Conservation (phyloP, 179 eudicot genomes). For the Heliamphora pulchella region DNA sequence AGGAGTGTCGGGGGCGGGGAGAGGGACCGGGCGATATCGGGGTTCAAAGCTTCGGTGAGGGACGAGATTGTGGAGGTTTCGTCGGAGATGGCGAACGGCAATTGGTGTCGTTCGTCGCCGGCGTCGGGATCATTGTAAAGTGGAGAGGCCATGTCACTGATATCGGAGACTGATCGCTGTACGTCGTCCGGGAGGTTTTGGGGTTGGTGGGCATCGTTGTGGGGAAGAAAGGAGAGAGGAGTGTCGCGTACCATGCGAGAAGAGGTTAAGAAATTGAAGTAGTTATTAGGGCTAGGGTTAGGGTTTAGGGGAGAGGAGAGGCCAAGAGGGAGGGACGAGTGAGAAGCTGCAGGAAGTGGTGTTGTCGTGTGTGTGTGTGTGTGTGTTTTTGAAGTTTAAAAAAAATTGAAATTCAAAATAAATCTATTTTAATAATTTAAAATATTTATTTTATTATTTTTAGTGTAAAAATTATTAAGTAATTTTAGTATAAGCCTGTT, state of each 20-base stretch:
- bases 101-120: not conserved
- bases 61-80: constrained; percentile 4
- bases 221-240: not conserved
- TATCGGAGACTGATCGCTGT: constrained; percentile 1
- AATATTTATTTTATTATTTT: no score
- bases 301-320: constrained; percentile 8
- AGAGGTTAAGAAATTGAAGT: not conserved
- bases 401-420: no score
- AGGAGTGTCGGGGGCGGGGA: constrained; percentile 24
- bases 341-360: no score
- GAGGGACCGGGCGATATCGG: constrained; percentile 1
- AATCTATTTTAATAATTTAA: no score
- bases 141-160: not conserved
- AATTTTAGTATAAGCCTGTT: no score
- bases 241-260: not conserved
- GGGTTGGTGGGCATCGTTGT: not conserved
- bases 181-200: not conserved
- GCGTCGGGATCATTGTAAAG: not conserved
- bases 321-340: not conserved
- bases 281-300: constrained; percentile 16
- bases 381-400: no score
- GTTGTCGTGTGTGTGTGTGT: no score
- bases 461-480: no score
- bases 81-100: constrained; percentile 7
- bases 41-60: not conserved